These are phyloP conservation scores for Colletotrichum scovillei DNA, from an alignment of 2,329 filamentous ascomycete genomes.

Conservation along the genomic window DNA sequence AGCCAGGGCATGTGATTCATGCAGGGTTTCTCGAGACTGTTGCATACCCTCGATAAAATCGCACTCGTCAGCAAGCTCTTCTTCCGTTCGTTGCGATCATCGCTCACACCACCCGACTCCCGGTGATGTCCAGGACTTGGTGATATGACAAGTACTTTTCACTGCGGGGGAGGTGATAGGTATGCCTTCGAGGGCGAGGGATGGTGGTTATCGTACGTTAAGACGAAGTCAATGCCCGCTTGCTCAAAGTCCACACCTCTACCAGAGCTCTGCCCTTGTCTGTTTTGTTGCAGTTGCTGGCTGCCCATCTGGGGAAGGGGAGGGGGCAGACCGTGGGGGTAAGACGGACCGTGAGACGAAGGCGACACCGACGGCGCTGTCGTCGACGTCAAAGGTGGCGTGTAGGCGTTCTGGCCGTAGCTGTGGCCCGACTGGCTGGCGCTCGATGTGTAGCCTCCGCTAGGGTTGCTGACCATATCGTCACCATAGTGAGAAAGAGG, in stretches of 20 bases:
- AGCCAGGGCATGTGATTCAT: constrained; percentile 90
- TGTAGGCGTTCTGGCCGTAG: constrained; percentile 63
- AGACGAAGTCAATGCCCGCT: constrained; percentile 88
- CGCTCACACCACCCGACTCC: constrained; percentile 31
- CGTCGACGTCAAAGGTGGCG: constrained; percentile 59
- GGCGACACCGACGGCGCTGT: constrained; percentile 54
- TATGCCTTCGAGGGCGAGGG: constrained; percentile 73
- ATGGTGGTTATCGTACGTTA: constrained; percentile 78
- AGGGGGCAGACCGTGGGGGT: constrained; percentile 36
- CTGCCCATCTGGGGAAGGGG: constrained; percentile 40
- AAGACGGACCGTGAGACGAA: constrained; percentile 40
- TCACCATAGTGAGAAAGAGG: constrained; percentile 49
- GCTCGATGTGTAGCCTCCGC: constrained; percentile 60
- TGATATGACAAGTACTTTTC: constrained; percentile 40
- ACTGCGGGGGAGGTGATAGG: constrained; percentile 72
- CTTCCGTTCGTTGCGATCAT: constrained; percentile 34
- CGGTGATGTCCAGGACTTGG: constrained; percentile 26
- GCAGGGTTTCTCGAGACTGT: constrained; percentile 90
- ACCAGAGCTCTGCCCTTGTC: constrained; percentile 42
- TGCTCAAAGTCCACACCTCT: constrained; percentile 78
- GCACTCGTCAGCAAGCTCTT: constrained; percentile 57
- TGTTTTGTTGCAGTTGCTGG: constrained; percentile 44
- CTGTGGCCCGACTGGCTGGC: constrained; percentile 71
- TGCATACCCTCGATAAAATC: constrained; percentile 50
- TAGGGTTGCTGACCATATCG: constrained; percentile 58